Base-by-base conservation (phyloP, 2,329 filamentous ascomycete species). In the Colletotrichum orchidophilum region DNA sequence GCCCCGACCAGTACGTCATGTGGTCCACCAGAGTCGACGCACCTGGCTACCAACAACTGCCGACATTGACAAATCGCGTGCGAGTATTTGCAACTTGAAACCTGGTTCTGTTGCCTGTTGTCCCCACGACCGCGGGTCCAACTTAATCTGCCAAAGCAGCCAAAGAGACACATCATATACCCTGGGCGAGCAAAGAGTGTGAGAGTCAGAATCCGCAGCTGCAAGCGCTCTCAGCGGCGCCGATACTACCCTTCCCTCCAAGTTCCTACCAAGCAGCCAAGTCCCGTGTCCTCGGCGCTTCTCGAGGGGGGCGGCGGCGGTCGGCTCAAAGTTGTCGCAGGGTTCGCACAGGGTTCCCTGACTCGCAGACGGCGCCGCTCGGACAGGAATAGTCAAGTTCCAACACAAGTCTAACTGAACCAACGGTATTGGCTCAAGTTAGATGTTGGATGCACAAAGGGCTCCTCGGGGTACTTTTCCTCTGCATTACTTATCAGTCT, bases 11-110 rank as follows among this genome's bases (percentile, higher is more conserved):
- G 59, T 58, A 71, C 69, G 69, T 71, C 69, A 71, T 71, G 24
- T 15, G 35, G 64, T 55, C 69, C 69, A 71, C 58, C 49, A 42
- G 27, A 27, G 13, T 18, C 55, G 35, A 57, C 63, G 15, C 49
- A 63, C 35, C 31, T 39, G 33, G 64, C 59, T 59, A 71, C 64
- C 69, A 71, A 71, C 64, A 71, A 59, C 69, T 63, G 58, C 58
- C 64, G 64, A 63, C 42, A 18, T 71, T 71, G 69, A 71, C 64
- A 71, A 71, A 71, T 71, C 58, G 69, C 33, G 58, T 63, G 53
- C 69, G 42, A 60, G 69, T 24, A 71, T 71, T 71, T 31, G 63
- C 42, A 63, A 71, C 58, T 27, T 71, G 69, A 71, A 71, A 63
- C 69, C 69, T 59, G 69, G 69, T 71, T 68, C 33, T 39, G 33